Evolutionary conservation across 345 rosid genomes (phyloP).

Genomic region (Garcia nutans): DNA sequence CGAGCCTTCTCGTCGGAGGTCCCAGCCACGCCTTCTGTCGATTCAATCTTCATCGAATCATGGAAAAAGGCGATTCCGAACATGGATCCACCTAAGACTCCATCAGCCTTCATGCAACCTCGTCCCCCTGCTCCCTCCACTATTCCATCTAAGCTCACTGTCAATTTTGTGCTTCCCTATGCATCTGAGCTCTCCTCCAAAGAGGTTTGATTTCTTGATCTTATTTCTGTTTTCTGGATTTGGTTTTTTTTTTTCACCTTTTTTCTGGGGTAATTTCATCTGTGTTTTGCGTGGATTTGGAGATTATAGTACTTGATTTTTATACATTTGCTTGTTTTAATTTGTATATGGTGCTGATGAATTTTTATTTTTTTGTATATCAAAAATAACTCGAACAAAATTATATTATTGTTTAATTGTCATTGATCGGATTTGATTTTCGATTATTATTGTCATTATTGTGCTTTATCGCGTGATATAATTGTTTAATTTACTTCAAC

Average conservation of each 20-base stretch:
- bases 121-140: slow-evolving; percentile 53
- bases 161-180: slow-evolving; percentile 77
- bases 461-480: neutral
- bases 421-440: neutral
- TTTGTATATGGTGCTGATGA: neutral
- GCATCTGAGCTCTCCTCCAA: slow-evolving; percentile 27
- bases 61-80: slow-evolving; percentile 76
- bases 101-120: slow-evolving; percentile 62
- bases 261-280: neutral
- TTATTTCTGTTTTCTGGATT: too few species aligned
- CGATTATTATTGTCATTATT: neutral
- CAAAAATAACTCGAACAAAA: neutral
- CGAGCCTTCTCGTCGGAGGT: slow-evolving; percentile 54
- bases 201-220: slow-evolving; percentile 20
- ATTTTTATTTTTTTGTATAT: neutral
- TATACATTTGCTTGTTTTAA: neutral
- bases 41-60: slow-evolving; percentile 50
- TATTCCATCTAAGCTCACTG: slow-evolving; percentile 76
- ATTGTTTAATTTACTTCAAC: neutral
- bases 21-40: slow-evolving; percentile 47
- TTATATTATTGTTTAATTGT: neutral
- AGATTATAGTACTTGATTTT: slow-evolving; percentile 1
- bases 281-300: slow-evolving; percentile 17
- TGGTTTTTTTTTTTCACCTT: neutral
- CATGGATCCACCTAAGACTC: slow-evolving; percentile 80